Conservation (phyloP, 306 rosid species). For the Vigna trinervia region DNA sequence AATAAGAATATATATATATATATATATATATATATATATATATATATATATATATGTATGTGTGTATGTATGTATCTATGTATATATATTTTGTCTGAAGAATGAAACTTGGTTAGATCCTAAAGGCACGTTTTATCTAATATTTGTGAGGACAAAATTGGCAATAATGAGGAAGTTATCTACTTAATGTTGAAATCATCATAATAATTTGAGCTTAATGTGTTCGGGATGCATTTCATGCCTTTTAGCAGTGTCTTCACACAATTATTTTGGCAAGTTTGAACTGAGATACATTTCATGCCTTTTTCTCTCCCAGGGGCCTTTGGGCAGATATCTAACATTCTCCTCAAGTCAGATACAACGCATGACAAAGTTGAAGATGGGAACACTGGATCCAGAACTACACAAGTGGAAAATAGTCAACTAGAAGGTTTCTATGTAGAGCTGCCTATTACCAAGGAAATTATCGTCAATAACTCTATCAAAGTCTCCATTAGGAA, state of each 20-base stretch:
- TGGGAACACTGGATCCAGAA: slow-evolving; percentile 50
- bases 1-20: not conserved
- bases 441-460: slow-evolving; percentile 73
- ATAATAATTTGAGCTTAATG: slow-evolving; percentile 31
- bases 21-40: too few relatives aligned
- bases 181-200: slow-evolving; percentile 31
- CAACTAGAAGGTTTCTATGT: slow-evolving; percentile 69
- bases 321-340: slow-evolving; percentile 64
- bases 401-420: slow-evolving; percentile 48
- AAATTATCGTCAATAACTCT: slow-evolving; percentile 56
- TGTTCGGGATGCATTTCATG: not conserved
- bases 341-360: slow-evolving; percentile 57
- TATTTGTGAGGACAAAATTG: slow-evolving; percentile 17
- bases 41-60: too few relatives aligned
- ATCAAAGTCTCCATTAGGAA: slow-evolving; percentile 67
- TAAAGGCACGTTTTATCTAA: not conserved
- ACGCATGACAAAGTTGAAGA: slow-evolving; percentile 48
- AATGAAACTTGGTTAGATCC: slow-evolving; percentile 36
- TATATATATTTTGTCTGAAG: slow-evolving; percentile 1
- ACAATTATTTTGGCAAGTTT: slow-evolving; percentile 38
- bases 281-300: slow-evolving; percentile 47
- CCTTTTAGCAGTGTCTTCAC: slow-evolving; percentile 31
- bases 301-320: slow-evolving; percentile 60
- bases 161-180: slow-evolving; percentile 18
- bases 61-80: too few relatives aligned